Conservation (phyloP, 805 yeast genomes). For the Candida sphagnicola region DNA sequence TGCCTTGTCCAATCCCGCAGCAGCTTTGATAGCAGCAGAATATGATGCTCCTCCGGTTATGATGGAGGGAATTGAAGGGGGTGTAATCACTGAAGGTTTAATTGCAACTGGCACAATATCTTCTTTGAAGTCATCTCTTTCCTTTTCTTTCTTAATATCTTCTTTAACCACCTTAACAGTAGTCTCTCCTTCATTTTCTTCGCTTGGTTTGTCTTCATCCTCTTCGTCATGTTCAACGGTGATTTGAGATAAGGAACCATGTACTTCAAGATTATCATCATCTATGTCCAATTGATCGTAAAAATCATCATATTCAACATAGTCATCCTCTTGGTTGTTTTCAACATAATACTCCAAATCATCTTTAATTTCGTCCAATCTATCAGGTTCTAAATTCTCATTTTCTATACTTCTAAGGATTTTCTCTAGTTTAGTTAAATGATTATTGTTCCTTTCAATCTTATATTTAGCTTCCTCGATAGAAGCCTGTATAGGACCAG, state of each 20-base stretch:
- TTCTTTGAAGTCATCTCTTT: constrained; percentile 7
- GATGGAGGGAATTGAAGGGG: constrained; percentile 10
- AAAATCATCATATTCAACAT: constrained; percentile 88
- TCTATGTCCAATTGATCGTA: constrained; percentile 81
- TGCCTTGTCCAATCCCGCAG: constrained; percentile 1
- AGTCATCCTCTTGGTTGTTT: constrained; percentile 87
- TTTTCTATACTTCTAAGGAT: constrained; percentile 74
- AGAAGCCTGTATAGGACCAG: constrained; percentile 41
- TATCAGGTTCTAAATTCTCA: constrained; percentile 74
- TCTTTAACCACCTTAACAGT: constrained; percentile 5
- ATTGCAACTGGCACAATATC: constrained; percentile 7
- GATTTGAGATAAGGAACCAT: constrained; percentile 18
- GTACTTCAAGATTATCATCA: constrained; percentile 29
- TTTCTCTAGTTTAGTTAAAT: constrained; percentile 71
- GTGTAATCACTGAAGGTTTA: constrained; percentile 6
- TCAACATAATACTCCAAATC: constrained; percentile 93
- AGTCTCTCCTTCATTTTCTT: constrained; percentile 7
- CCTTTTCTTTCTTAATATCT: constrained; percentile 5
- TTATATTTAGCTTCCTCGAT: constrained; percentile 60
- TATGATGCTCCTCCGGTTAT: constrained; percentile 7
- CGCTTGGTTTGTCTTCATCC: constrained; percentile 8
- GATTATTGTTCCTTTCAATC: constrained; percentile 74
- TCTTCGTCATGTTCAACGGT: constrained; percentile 15
- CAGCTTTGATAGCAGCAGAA: constrained; percentile 4
- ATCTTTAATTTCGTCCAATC: constrained; percentile 72